A percentile compares a stretch with the other conserved stretches of the same genome.
phyloP scores from a whole-genome alignment of 352 stramenopile genomes.

The Pythium rhizo-oryzae region DNA sequence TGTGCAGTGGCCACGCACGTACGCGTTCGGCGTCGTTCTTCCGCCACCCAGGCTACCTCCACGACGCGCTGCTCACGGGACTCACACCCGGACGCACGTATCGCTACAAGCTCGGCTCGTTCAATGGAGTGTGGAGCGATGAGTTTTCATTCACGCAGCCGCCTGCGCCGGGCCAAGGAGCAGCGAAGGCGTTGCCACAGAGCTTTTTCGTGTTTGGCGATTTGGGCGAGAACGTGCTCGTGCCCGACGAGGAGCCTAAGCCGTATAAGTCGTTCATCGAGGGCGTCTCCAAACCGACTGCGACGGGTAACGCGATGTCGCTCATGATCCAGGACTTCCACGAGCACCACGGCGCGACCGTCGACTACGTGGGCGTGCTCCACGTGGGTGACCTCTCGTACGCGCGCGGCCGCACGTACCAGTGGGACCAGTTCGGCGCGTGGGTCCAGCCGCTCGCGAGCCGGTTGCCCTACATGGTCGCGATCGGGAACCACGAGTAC shows the following conservation, averaged over 20 bases:
- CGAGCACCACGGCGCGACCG: constrained; percentile 6
- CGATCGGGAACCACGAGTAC: constrained; percentile 36
- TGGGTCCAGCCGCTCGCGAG: constrained; percentile 67
- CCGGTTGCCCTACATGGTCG: constrained; percentile 69
- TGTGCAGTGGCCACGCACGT: constrained; percentile 12
- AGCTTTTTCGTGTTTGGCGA: constrained; percentile 77
- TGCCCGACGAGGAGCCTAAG: constrained; percentile 5
- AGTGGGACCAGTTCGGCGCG: constrained; percentile 76
- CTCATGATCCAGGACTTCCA: constrained; percentile 36
- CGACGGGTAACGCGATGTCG: constrained; percentile 35
- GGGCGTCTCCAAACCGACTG: constrained; percentile 14
- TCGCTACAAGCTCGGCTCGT: constrained; percentile 12
- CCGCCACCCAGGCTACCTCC: constrained; percentile 15
- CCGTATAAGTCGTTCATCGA: constrained; percentile 15
- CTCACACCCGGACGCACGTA: constrained; percentile 19
- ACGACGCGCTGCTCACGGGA: constrained; percentile 17
- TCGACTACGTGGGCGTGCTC: constrained; percentile 53
- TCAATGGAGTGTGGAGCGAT: constrained; percentile 6
- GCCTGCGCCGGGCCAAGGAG: constrained; percentile 16
- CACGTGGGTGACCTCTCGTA: constrained; percentile 81
- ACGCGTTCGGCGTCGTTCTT: constrained; percentile 15
- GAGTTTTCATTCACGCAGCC: constrained; percentile 26
- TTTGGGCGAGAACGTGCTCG: constrained; percentile 46
- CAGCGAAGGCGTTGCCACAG: constrained; percentile 13
- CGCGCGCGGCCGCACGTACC: constrained; percentile 46